phyloP scores from a whole-genome alignment of 192 early-diverging fungal genomes.

The Geranomyces variabilis region DNA sequence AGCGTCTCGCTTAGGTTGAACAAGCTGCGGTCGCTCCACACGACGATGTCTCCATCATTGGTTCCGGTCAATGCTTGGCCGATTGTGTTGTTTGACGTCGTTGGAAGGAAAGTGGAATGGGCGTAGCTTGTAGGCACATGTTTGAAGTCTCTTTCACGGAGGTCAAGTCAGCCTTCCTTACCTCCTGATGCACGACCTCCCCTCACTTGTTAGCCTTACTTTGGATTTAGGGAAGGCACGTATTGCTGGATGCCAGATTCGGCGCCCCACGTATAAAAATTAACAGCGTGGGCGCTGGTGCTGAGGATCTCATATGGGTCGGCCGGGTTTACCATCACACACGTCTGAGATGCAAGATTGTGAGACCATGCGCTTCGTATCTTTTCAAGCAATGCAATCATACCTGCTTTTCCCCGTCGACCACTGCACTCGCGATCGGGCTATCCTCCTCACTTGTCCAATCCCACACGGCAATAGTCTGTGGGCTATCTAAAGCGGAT shows the following conservation, averaged over 20 bases:
- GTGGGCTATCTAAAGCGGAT: conserved; percentile 33
- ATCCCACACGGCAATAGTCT: conserved; percentile 58
- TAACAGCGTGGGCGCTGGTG: conserved; percentile 43
- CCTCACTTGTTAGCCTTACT: too few species aligned
- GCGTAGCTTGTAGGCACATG: conserved; percentile 47
- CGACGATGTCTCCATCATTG: conserved; percentile 52
- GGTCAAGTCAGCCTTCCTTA: too few species aligned
- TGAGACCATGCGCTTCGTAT: too few species aligned
- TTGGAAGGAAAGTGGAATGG: conserved; percentile 50
- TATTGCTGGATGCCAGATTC: conserved; percentile 43
- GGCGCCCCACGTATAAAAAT: conserved; percentile 51
- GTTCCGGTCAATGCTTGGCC: conserved; percentile 53
- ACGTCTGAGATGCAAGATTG: conserved; percentile 30
- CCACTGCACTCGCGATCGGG: conserved; percentile 36
- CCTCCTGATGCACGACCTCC: neutral
- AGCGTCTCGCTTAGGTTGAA: conserved; percentile 54
- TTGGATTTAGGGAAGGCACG: conserved; percentile 45
- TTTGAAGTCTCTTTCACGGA: conserved; percentile 50
- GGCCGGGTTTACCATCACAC: conserved; percentile 51
- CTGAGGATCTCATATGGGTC: conserved; percentile 54
- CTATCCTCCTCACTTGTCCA: conserved; percentile 53
- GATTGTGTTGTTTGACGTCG: conserved; percentile 28
- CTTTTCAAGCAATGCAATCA: neutral
- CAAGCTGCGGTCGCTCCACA: conserved; percentile 52
- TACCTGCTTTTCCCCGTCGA: conserved; percentile 55